These are phyloP conservation scores for Cucurbita argyrosperma DNA, from an alignment of 306 rosid species.

Conservation along the genomic window DNA sequence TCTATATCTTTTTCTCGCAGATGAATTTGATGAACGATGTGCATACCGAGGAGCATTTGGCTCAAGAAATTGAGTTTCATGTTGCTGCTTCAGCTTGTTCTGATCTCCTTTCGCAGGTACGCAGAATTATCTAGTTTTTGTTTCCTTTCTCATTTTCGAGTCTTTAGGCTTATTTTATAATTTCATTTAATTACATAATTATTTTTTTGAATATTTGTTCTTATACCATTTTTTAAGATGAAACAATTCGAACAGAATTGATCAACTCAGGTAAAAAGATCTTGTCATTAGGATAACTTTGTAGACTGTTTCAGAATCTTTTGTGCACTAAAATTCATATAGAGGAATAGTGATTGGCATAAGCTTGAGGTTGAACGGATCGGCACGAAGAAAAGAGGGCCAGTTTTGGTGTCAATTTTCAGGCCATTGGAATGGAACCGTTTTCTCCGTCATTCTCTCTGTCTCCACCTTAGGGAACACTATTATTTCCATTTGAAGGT, in stretches of 20 bases:
- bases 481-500: slow-evolving; percentile 56
- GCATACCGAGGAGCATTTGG: slow-evolving; percentile 50
- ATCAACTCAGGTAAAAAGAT: too few relatives aligned
- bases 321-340: slow-evolving; percentile 7
- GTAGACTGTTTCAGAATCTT: too few relatives aligned
- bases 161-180: too few relatives aligned
- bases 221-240: too few relatives aligned
- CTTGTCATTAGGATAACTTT: too few relatives aligned
- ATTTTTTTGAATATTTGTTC: too few relatives aligned
- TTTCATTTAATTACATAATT: too few relatives aligned
- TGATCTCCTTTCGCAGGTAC: slow-evolving; percentile 79
- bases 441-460: slow-evolving; percentile 56
- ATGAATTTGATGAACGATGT: neutral
- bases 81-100: slow-evolving; percentile 29
- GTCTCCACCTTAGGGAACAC: slow-evolving; percentile 31
- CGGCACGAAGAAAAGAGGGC: slow-evolving; percentile 93
- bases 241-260: too few relatives aligned
- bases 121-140: neutral
- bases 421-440: slow-evolving; percentile 53
- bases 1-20: neutral
- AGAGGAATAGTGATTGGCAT: slow-evolving; percentile 58
- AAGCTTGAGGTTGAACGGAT: slow-evolving; percentile 54
- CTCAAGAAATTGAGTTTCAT: slow-evolving; percentile 30
- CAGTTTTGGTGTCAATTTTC: slow-evolving; percentile 72
- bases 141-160: too few relatives aligned